Evolutionary conservation across 805 yeast genomes (phyloP).

Genomic region (Saccharomycopsis vini): DNA sequence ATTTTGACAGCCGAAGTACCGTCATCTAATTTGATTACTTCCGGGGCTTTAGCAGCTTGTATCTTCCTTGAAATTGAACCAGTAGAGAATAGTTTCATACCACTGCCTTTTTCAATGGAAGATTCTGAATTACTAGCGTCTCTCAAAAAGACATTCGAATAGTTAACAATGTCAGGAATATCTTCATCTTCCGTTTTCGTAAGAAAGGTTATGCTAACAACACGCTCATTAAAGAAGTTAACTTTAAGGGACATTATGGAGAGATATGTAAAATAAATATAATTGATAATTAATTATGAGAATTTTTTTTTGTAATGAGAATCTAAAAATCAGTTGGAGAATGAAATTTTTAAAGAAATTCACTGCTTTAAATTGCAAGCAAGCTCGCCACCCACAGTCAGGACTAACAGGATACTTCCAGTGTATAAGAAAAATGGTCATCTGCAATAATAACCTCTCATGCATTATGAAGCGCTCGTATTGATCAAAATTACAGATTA

Average conservation of each 20-base stretch:
- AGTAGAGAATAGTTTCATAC: conserved; percentile 61
- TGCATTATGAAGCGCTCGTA: too few relatives aligned
- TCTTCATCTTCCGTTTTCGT: conserved; percentile 5
- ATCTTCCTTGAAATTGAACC: conserved; percentile 33
- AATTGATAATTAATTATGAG: too few relatives aligned
- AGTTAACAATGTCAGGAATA: conserved; percentile 26
- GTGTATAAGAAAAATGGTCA: too few relatives aligned
- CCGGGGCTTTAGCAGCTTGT: conserved; percentile 25
- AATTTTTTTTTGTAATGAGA: too few relatives aligned
- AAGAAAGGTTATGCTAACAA: conserved; percentile 17
- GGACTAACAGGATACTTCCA: too few relatives aligned
- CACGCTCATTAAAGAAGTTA: conserved; percentile 18
- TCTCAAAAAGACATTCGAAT: conserved; percentile 49
- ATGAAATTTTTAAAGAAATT: conserved; percentile 1
- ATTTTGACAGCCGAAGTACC: conserved; percentile 31
- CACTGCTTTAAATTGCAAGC: conserved; percentile 32
- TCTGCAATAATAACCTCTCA: too few relatives aligned
- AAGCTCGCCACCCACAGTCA: too few relatives aligned
- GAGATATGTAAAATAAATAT: too few relatives aligned
- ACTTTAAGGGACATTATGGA: conserved; percentile 13
- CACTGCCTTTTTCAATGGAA: conserved; percentile 46
- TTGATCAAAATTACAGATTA: too few relatives aligned
- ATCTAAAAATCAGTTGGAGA: neutral
- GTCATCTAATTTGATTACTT: neutral
- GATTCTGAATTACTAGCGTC: conserved; percentile 46